A percentile compares a stretch with the other conserved stretches of the same genome.
Conservation (phyloP, 495 filamentous ascomycete species). For the Hypoxylon intermedium region DNA sequence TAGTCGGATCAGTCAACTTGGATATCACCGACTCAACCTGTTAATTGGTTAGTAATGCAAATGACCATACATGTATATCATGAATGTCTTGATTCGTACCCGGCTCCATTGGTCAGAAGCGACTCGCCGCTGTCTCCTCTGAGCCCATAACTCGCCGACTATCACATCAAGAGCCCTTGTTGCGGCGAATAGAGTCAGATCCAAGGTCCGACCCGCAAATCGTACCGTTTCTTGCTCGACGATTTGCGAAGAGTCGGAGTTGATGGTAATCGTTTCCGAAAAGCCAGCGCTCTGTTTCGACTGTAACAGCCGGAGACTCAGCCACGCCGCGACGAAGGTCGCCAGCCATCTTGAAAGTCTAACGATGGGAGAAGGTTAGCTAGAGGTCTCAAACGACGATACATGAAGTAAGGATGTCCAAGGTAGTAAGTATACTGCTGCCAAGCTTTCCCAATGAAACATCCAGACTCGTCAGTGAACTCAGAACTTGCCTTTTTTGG, state of each 20-base stretch:
- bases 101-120: constrained; percentile 56
- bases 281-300: constrained; percentile 54
- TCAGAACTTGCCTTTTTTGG: constrained; percentile 38
- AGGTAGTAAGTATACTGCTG: constrained; percentile 25
- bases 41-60: constrained; percentile 16
- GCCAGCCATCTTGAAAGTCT: constrained; percentile 58
- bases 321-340: constrained; percentile 59
- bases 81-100: constrained; percentile 35
- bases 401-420: constrained; percentile 1
- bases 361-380: constrained; percentile 24
- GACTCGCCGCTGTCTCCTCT: constrained; percentile 46
- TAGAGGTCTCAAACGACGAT: constrained; percentile 10
- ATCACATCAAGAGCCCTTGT: constrained; percentile 78
- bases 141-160: constrained; percentile 70
- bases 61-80: background rate
- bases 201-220: constrained; percentile 79
- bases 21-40: constrained; percentile 59
- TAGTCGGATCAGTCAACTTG: constrained; percentile 66
- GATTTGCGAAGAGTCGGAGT: constrained; percentile 27
- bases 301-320: constrained; percentile 56
- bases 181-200: constrained; percentile 83
- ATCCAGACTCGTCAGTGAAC: constrained; percentile 8
- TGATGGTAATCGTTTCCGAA: constrained; percentile 41
- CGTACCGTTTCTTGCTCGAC: constrained; percentile 43
- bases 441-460: constrained; percentile 35